These are phyloP conservation scores for Kwoniella mangroviensis DNA, from an alignment of 768 basidiomycete genomes.

Conservation along the genomic window DNA sequence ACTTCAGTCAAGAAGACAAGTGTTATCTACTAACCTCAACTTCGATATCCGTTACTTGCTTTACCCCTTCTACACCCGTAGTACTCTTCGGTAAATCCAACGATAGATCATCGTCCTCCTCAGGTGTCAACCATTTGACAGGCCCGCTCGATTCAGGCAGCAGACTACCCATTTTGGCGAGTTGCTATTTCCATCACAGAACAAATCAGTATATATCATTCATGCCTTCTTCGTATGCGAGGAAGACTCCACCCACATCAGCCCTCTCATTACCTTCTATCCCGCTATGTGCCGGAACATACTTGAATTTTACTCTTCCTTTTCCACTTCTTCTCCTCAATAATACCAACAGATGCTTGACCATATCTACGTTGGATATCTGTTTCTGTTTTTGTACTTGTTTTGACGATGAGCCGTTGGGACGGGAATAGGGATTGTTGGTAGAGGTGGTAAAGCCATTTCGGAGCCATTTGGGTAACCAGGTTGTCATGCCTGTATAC, in stretches of 20 bases:
- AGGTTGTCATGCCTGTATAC: conserved; percentile 67
- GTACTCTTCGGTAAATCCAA: not conserved
- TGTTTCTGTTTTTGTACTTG: conserved; percentile 52
- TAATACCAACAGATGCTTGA: conserved; percentile 71
- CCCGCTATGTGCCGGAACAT: conserved; percentile 81
- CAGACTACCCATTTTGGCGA: conserved; percentile 50
- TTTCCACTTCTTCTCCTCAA: conserved; percentile 63
- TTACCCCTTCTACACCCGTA: not conserved
- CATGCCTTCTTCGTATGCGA: not conserved
- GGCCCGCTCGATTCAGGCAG: conserved; percentile 36
- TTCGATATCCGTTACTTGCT: conserved; percentile 35
- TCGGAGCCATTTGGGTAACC: conserved; percentile 71
- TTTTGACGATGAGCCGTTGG: not conserved
- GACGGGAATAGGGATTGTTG: not conserved
- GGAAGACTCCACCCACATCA: conserved; percentile 61
- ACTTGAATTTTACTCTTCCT: conserved; percentile 64
- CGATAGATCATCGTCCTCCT: conserved; percentile 14
- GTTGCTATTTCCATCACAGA: conserved; percentile 23
- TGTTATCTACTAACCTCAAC: conserved; percentile 38
- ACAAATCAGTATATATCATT: not conserved
- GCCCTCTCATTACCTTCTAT: conserved; percentile 84
- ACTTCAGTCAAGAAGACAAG: not conserved
- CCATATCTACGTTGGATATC: conserved; percentile 75
- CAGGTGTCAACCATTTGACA: conserved; percentile 49
- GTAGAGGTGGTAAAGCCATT: conserved; percentile 53